phyloP scores from a whole-genome alignment of 2,329 filamentous ascomycete species.

The Ceratocystiopsis sp. region DNA sequence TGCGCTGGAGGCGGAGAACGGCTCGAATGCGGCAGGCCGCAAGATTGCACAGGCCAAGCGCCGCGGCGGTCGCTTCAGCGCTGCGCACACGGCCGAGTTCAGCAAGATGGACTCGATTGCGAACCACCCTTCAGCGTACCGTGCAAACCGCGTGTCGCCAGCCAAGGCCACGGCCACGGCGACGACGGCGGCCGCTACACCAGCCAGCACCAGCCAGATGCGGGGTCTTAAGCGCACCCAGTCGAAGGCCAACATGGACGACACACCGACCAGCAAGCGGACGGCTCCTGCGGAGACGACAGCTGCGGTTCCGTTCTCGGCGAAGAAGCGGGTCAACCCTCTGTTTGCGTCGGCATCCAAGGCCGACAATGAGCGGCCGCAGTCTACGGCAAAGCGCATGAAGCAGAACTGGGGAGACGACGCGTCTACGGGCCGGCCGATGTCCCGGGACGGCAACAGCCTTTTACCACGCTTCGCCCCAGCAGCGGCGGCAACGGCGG shows the following conservation, averaged over 20 bases:
- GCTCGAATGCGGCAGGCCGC: conserved; percentile 25
- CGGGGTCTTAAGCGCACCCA: conserved; percentile 33
- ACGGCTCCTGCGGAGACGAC: background rate
- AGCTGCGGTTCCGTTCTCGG: conserved; percentile 7
- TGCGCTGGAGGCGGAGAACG: conserved; percentile 25
- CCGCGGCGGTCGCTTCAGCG: conserved; percentile 63
- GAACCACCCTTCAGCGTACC: conserved; percentile 65
- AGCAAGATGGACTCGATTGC: conserved; percentile 97
- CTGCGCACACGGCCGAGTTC: conserved; percentile 74
- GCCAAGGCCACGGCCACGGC: conserved; percentile 13
- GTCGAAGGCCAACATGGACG: conserved; percentile 44
- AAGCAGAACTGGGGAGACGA: conserved; percentile 54
- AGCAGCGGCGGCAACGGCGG: conserved; percentile 12
- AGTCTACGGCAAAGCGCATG: conserved; percentile 48
- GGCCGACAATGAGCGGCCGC: conserved; percentile 13
- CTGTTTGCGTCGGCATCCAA: conserved; percentile 5
- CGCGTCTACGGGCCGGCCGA: conserved; percentile 45
- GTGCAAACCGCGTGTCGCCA: conserved; percentile 40
- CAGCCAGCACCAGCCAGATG: conserved; percentile 2
- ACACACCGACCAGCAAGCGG: conserved; percentile 26
- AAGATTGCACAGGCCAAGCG: conserved; percentile 69
- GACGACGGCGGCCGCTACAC: background rate
- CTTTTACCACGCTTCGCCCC: conserved; percentile 22
- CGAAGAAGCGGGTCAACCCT: conserved; percentile 13
- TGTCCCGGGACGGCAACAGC: conserved; percentile 27